Conservation (phyloP, 2,329 filamentous ascomycete genomes). For the Orbilia quercus region DNA sequence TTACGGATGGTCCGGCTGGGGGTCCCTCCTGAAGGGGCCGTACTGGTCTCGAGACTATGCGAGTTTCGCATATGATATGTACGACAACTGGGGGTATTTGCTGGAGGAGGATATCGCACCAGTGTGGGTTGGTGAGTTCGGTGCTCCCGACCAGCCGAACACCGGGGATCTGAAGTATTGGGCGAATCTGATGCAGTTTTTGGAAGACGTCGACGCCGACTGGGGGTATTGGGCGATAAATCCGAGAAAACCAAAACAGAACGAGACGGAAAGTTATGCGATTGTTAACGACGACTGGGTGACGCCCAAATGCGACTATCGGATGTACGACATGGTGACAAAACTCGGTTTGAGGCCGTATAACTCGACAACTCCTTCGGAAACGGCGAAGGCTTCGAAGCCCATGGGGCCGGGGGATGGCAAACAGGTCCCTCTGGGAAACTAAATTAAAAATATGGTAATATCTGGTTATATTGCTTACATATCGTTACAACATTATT, state of each 20-base stretch:
- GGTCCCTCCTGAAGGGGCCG: slow-evolving; percentile 68
- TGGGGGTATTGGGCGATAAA: slow-evolving; percentile 79
- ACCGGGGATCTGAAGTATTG: slow-evolving; percentile 74
- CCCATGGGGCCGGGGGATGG: slow-evolving; percentile 4
- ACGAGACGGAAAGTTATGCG: slow-evolving; percentile 71
- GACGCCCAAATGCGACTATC: slow-evolving; percentile 72
- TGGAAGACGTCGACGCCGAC: slow-evolving; percentile 71
- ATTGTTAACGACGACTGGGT: slow-evolving; percentile 74
- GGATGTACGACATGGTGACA: slow-evolving; percentile 70
- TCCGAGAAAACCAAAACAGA: slow-evolving; percentile 71
- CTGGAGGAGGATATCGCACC: slow-evolving; percentile 70
- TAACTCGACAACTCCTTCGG: slow-evolving; percentile 26
- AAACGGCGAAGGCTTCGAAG: slow-evolving; percentile 1
- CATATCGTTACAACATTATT: background rate
- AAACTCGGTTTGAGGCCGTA: slow-evolving; percentile 63
- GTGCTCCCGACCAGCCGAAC: slow-evolving; percentile 69
- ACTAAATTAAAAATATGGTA: background rate
- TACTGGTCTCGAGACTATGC: slow-evolving; percentile 72
- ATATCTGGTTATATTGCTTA: background rate
- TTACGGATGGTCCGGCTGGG: slow-evolving; percentile 78
- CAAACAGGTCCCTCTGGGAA: slow-evolving; percentile 25
- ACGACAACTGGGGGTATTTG: slow-evolving; percentile 74
- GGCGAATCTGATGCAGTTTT: slow-evolving; percentile 71
- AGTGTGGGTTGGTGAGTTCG: slow-evolving; percentile 77
- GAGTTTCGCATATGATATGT: slow-evolving; percentile 73